Evolutionary conservation across 768 basidiomycete genomes (phyloP).

Genomic region (Myochromella boudieri): DNA sequence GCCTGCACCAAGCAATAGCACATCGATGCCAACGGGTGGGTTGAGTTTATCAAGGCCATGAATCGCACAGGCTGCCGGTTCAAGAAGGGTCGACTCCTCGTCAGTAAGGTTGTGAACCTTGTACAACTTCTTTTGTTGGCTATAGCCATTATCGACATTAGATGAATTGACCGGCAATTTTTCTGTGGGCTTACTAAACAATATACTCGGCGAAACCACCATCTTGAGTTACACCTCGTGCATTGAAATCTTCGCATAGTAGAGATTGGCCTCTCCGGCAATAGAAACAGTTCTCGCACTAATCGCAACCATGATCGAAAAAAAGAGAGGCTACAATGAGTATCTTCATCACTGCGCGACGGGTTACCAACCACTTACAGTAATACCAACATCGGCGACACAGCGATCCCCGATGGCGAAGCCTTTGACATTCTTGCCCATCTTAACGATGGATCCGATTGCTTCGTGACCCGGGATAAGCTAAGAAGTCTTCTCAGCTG

Average conservation of each 20-base stretch:
- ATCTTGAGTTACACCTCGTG: constrained; percentile 75
- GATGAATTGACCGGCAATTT: background rate
- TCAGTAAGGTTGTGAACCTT: constrained; percentile 86
- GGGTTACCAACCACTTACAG: constrained; percentile 35
- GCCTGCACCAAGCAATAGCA: constrained; percentile 85
- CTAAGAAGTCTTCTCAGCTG: constrained; percentile 25
- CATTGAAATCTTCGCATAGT: constrained; percentile 82
- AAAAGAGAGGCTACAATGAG: background rate
- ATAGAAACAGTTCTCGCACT: constrained; percentile 87
- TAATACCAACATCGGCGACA: constrained; percentile 78
- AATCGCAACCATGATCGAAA: constrained; percentile 12
- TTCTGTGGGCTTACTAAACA: constrained; percentile 56
- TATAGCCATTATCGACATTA: constrained; percentile 14
- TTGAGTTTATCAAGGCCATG: constrained; percentile 89
- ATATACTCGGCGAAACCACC: constrained; percentile 93
- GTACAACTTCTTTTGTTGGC: constrained; percentile 70
- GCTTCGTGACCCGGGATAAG: constrained; percentile 77
- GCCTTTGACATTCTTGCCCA: constrained; percentile 79
- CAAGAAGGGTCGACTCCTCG: constrained; percentile 84
- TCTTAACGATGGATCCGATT: constrained; percentile 69
- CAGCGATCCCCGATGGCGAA: constrained; percentile 80
- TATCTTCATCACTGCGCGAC: constrained; percentile 12
- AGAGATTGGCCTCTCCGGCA: constrained; percentile 83
- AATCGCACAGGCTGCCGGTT: constrained; percentile 89
- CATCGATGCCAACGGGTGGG: constrained; percentile 81